Evolutionary conservation across 2,329 filamentous ascomycete genomes (phyloP).

Genomic region (Fusarium sacchari): DNA sequence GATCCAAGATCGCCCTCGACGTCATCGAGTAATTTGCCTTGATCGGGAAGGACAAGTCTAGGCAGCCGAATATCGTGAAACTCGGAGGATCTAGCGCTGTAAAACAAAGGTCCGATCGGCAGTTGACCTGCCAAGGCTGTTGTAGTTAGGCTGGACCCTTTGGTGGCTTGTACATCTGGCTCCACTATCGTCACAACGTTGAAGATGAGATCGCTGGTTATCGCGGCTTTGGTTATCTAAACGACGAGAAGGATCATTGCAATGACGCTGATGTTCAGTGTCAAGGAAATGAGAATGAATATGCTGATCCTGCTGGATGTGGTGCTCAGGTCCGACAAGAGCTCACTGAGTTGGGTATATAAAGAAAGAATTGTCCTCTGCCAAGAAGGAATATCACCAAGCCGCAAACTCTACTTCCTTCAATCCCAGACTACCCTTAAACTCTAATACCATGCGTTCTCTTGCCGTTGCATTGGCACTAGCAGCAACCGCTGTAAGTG

Average conservation of each 20-base stretch:
- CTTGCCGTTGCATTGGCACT: not conserved
- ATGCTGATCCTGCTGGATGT: not conserved
- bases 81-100: not conserved
- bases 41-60: not conserved
- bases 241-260: not conserved
- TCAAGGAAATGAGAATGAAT: not conserved
- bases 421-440: not conserved
- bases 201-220: not conserved
- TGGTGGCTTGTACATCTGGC: not conserved
- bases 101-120: not conserved
- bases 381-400: not conserved
- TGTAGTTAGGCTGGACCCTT: not conserved
- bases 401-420: not conserved
- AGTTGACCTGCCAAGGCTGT: not conserved
- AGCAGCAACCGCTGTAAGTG: not conserved
- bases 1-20: not conserved
- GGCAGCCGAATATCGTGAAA: not conserved
- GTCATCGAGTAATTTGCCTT: not conserved
- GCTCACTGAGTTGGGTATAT: not conserved
- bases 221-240: not conserved
- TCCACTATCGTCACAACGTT: not conserved
- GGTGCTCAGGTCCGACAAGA: accelerated
- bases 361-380: not conserved
- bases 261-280: not conserved
- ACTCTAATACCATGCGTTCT: not conserved